These are phyloP conservation scores for Eleusine indica DNA, from an alignment of 176 grass and related monocot genomes.

Conservation along the genomic window DNA sequence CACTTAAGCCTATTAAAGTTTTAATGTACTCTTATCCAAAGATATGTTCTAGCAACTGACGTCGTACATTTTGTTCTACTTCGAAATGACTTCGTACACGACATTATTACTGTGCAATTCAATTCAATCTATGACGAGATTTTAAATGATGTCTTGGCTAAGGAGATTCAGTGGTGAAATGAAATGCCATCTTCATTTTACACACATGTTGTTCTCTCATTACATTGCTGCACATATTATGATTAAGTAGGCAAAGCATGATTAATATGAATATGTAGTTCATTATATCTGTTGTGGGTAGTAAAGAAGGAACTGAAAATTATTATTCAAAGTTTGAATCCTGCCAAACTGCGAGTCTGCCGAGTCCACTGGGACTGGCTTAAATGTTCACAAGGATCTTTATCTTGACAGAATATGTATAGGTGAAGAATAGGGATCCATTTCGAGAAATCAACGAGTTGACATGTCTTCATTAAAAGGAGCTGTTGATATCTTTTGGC, in stretches of 20 bases:
- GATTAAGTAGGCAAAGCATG: background rate
- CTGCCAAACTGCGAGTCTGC: slow-evolving; percentile 39
- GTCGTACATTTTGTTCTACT: too few species aligned
- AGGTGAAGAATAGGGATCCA: slow-evolving; percentile 12
- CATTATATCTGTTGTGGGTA: background rate
- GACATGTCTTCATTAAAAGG: slow-evolving; percentile 33
- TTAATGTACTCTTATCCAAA: background rate
- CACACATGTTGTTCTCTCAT: background rate
- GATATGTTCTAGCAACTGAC: background rate
- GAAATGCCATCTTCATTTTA: slow-evolving; percentile 10
- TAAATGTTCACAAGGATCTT: slow-evolving; percentile 15
- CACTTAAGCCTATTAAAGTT: background rate
- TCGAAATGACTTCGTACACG: too few species aligned
- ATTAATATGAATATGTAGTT: background rate
- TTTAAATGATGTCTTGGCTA: background rate
- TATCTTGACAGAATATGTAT: slow-evolving; percentile 36
- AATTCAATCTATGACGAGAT: background rate
- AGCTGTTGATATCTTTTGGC: slow-evolving; percentile 1
- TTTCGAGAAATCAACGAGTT: slow-evolving; percentile 24
- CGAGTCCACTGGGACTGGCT: background rate
- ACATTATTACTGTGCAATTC: background rate
- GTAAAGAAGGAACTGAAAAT: background rate
- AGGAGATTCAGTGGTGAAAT: background rate
- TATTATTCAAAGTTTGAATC: slow-evolving; percentile 26
- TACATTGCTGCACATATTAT: background rate